A percentile compares a stretch with the other conserved stretches of the same genome.
Conservation (phyloP, 495 filamentous ascomycete genomes). For the Penicillium salamii region DNA sequence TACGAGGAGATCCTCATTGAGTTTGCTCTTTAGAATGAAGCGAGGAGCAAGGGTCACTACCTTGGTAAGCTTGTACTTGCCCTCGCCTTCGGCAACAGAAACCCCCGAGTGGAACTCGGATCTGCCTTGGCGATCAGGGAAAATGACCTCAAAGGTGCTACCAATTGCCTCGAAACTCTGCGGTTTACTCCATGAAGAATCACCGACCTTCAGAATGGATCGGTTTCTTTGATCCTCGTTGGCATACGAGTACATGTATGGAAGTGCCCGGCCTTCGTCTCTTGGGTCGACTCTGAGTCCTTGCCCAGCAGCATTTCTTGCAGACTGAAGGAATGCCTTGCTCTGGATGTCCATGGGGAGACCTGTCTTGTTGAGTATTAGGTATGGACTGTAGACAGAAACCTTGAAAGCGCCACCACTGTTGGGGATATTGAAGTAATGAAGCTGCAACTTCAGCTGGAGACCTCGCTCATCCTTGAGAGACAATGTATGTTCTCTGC, state of each 20-base stretch:
- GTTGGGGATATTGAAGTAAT: constrained; percentile 89
- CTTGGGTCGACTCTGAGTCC: constrained; percentile 53
- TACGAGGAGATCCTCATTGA: constrained; percentile 81
- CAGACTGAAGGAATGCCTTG: constrained; percentile 79
- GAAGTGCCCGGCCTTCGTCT: constrained; percentile 58
- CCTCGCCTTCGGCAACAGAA: constrained; percentile 83
- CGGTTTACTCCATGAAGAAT: constrained; percentile 92
- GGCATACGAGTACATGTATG: constrained; percentile 93
- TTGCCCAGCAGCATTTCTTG: constrained; percentile 79
- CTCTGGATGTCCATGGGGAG: constrained; percentile 83
- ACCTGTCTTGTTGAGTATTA: constrained; percentile 93
- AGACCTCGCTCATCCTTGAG: constrained; percentile 81
- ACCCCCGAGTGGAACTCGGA: constrained; percentile 88
- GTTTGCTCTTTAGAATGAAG: constrained; percentile 91
- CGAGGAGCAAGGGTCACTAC: constrained; percentile 90
- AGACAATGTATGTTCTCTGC: constrained; percentile 72
- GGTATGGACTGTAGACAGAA: constrained; percentile 87
- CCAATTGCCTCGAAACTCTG: constrained; percentile 99
- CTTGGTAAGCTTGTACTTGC: constrained; percentile 96
- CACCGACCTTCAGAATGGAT: constrained; percentile 77
- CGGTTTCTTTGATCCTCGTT: constrained; percentile 87
- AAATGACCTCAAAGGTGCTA: constrained; percentile 78
- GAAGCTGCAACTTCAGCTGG: constrained; percentile 75
- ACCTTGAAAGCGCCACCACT: constrained; percentile 96
- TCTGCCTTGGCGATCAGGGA: constrained; percentile 66